Conservation (phyloP, 23 red algal species). For the Pyropia haitanensis region DNA sequence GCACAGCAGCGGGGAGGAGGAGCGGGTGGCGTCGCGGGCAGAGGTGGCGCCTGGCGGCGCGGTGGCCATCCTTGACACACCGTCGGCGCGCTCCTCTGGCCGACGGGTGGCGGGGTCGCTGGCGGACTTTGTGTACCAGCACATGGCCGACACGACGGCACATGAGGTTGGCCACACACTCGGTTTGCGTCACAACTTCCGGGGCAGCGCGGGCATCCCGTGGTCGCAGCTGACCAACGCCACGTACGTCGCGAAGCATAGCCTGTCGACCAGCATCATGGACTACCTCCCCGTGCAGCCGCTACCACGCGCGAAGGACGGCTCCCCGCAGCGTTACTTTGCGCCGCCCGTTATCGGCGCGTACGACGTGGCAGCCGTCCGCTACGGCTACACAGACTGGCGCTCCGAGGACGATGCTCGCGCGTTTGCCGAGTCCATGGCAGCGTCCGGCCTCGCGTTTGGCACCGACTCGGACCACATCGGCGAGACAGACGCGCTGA, state of each 20-base stretch:
- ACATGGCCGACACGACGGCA: conserved; percentile 1
- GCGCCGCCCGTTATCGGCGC: not conserved
- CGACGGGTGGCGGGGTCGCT: too few relatives aligned
- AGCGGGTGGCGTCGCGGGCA: too few relatives aligned
- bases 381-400: conserved; percentile 5
- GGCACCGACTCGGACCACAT: too few relatives aligned
- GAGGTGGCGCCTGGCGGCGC: too few relatives aligned
- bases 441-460: too few relatives aligned
- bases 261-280: conserved; percentile 1
- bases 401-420: too few relatives aligned
- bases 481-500: too few relatives aligned
- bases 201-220: conserved; percentile 5
- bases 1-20: too few relatives aligned
- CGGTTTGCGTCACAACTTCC: conserved; percentile 13
- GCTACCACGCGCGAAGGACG: not conserved
- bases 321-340: not conserved
- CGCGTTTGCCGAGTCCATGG: too few relatives aligned
- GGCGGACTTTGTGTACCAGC: not conserved
- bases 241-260: not conserved
- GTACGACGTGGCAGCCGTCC: conserved; percentile 8
- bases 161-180: conserved; percentile 15
- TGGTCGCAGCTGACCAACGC: conserved; percentile 3
- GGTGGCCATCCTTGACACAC: too few relatives aligned
- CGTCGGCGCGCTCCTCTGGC: too few relatives aligned
- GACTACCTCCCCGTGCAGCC: not conserved